Conservation (phyloP, 2,329 filamentous ascomycete genomes). For the Xylariales sp. region DNA sequence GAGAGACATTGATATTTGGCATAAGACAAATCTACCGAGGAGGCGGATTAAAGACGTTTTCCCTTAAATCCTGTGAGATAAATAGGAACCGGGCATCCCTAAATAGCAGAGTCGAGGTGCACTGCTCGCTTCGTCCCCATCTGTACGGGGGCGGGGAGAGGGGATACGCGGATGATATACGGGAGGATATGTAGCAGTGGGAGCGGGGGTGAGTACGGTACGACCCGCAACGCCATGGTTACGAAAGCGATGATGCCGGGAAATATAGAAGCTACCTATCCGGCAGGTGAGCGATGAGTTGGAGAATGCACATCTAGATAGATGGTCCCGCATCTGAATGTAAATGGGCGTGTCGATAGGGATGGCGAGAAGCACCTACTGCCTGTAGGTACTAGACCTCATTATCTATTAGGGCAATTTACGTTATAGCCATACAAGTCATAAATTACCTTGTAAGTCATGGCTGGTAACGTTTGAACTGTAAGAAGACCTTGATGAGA, state of each 20-base stretch:
- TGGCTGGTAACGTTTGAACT: too few species aligned
- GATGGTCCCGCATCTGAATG: background rate
- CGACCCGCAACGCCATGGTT: conserved; percentile 2
- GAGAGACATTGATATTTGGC: background rate
- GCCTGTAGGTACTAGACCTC: too few species aligned
- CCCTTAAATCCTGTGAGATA: background rate
- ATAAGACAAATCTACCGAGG: background rate
- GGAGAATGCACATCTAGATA: background rate
- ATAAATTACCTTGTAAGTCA: too few species aligned
- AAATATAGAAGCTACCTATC: background rate
- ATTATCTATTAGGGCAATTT: too few species aligned
- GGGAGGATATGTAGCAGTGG: conserved; percentile 22
- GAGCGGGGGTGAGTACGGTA: conserved; percentile 31
- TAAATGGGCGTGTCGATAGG: too few species aligned
- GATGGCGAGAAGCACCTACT: too few species aligned
- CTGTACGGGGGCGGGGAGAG: background rate
- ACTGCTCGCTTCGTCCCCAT: background rate
- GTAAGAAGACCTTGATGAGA: too few species aligned
- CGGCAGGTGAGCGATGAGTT: background rate
- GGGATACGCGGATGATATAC: background rate
- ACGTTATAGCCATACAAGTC: too few species aligned
- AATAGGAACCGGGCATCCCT: background rate
- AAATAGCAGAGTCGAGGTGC: too few species aligned
- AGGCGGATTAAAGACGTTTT: background rate
- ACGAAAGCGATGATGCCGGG: background rate